phyloP scores from a whole-genome alignment of 2,329 filamentous ascomycete genomes.

The Sclerotinia trifoliorum region DNA sequence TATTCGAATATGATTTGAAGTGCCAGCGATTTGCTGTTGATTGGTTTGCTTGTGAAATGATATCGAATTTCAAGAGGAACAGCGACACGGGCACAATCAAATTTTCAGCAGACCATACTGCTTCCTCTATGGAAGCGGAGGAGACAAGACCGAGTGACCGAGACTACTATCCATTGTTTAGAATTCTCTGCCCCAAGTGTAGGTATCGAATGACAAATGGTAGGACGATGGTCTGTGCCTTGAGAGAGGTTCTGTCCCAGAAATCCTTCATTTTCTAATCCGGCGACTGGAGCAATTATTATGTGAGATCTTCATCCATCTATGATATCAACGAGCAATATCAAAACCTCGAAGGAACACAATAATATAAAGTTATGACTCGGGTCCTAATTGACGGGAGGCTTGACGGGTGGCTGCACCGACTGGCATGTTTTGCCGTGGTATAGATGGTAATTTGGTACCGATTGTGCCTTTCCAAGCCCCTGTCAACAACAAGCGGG shows the following conservation, averaged over 20 bases:
- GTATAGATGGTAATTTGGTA: background rate
- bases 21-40: background rate
- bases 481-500: constrained; percentile 5
- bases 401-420: background rate
- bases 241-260: background rate
- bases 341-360: background rate
- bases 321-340: background rate
- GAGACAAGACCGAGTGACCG: background rate
- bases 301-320: background rate
- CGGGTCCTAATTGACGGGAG: background rate
- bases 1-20: background rate
- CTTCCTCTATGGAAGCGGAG: background rate
- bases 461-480: background rate
- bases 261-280: background rate
- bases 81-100: background rate
- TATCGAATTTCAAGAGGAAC: background rate
- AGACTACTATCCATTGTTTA: too few species aligned
- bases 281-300: background rate
- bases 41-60: background rate
- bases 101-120: constrained; percentile 1
- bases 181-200: too few species aligned
- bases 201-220: background rate
- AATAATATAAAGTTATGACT: background rate
- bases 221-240: background rate
- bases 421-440: background rate